Base-by-base conservation (phyloP, 441 rosid genomes). In the Populus tomentosa region DNA sequence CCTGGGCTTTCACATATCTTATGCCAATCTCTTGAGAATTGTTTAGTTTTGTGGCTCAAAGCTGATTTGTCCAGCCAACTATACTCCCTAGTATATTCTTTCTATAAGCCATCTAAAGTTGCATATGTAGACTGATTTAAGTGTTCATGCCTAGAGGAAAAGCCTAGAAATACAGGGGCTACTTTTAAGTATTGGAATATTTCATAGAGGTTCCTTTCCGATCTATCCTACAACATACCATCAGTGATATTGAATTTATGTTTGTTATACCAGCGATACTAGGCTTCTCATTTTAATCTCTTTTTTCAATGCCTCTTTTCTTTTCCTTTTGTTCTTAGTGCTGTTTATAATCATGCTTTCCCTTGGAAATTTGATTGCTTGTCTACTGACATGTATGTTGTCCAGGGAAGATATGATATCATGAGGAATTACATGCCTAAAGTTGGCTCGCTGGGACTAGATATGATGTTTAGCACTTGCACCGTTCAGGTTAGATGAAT, bases 351-450 rank as follows among this genome's bases (percentile, higher is more conserved):
- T 78, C 30, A 67, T 46, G 64, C 66, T 65, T 66, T 72, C 69
- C 75, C 40, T 67, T 28, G 33, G 8, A 3, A 13, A 23, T 11
- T 36, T 28, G 46, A 72, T 68, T 79, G 33, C 66, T 80, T 66
- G 8, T 62, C 30, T 64, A 64, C 71, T 88, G 87, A 86, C 71
- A 65, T 80, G 68, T 73, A 7, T 76, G 79, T 73, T 81, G 79
- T 77, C 77, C 94, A 97, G 98, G 99, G 98, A 86, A 94, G 99
- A 84, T 97, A 94, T 75, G 90, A 93, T 71, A 97, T 97, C 81
- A 94, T 97, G 98, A 90, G 90, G 91, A 93, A 93, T 81, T 97
- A 94, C 90, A 97, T 97, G 98, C 97, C 98, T 10, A 94, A 97
- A 88, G 99, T 97, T 77, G 98, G 99, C 72, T 74, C 94, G 24